phyloP scores from a whole-genome alignment of 2,329 filamentous ascomycete species.

The Zymoseptoria crescenta region DNA sequence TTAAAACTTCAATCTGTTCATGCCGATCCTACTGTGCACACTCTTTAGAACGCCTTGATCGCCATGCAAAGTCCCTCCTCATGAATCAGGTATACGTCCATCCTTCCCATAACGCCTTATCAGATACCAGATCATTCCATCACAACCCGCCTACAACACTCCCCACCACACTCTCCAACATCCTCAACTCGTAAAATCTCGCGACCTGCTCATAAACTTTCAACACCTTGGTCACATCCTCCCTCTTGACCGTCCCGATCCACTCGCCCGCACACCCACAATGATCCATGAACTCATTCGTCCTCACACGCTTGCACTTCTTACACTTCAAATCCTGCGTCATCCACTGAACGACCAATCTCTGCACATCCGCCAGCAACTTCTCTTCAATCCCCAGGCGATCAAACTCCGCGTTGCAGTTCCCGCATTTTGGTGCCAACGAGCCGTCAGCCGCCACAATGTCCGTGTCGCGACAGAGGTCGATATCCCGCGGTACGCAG shows the following conservation, averaged over 20 bases:
- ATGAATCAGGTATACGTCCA: background rate
- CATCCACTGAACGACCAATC: slow-evolving; percentile 68
- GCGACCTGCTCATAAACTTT: slow-evolving; percentile 68
- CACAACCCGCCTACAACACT: background rate
- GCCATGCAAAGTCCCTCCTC: background rate
- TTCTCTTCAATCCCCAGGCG: slow-evolving; percentile 76
- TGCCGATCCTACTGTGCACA: background rate
- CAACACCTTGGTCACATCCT: slow-evolving; percentile 58
- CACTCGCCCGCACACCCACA: slow-evolving; percentile 87
- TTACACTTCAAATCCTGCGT: slow-evolving; percentile 86
- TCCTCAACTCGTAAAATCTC: slow-evolving; percentile 68
- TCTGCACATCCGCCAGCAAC: slow-evolving; percentile 69
- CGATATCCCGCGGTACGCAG: slow-evolving; percentile 79
- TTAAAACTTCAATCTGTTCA: background rate
- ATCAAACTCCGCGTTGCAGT: slow-evolving; percentile 69
- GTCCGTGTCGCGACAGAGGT: slow-evolving; percentile 84
- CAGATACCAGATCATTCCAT: slow-evolving; percentile 1
- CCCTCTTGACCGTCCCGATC: slow-evolving; percentile 61
- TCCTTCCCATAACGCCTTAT: background rate
- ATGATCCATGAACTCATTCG: slow-evolving; percentile 95
- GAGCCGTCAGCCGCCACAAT: slow-evolving; percentile 48
- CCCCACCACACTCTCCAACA: slow-evolving; percentile 66
- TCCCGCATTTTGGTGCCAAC: slow-evolving; percentile 25
- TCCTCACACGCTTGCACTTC: slow-evolving; percentile 57
- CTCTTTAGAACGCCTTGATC: background rate